Base-by-base conservation (phyloP, 768 basidiomycete genomes). In the Rhizopogon rudus region DNA sequence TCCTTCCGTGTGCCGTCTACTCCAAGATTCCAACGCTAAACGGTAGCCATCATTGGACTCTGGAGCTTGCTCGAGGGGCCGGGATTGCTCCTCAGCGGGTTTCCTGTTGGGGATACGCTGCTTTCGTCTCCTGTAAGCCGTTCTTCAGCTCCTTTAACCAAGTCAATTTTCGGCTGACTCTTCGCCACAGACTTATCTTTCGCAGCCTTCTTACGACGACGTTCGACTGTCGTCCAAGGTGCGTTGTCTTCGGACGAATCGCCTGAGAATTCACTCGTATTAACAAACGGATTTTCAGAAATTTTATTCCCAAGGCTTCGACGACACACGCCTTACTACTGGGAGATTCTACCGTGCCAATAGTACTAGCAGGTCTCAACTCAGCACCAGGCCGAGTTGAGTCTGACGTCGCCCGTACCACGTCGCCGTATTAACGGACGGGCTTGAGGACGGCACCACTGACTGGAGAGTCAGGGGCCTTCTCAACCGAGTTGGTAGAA, bases 51-150 rank as follows among this genome's bases (percentile, higher is more conserved):
- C 25, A 44, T 25, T 25, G 4, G 25, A 5, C 25, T 25, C 25
- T 2, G 14, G 8, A 3, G 8, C 25, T 1, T 16, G 43, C 0
- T 16, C 43, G 1, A 5, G 2, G 3, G 16, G 5, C 1, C 8
- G 3, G 5, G 43, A 22, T 1, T 8, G 14, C 2, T 4, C 3
- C 6, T 28, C 16, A 0, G 7, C 13, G 0, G 7, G 3, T 3
- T 28, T 44, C 14, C 43, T 44, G 25, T 44, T 25, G 4, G 16
- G 43, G 43, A 44, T 28, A 3, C 25, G 25, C 5, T n/a, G 25
- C 4, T 9, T 44, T 44, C 43, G 1, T 44, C 43, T 2, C 2
- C 1, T 0, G 43, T 28, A 3, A 44, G 43, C 3, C 3, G 8
- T 0, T 2, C 28, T 1, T 44, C 43, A 2, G 43, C 43, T 1